Conservation (phyloP, 768 basidiomycete genomes). For the Hygrocybe coccinea region DNA sequence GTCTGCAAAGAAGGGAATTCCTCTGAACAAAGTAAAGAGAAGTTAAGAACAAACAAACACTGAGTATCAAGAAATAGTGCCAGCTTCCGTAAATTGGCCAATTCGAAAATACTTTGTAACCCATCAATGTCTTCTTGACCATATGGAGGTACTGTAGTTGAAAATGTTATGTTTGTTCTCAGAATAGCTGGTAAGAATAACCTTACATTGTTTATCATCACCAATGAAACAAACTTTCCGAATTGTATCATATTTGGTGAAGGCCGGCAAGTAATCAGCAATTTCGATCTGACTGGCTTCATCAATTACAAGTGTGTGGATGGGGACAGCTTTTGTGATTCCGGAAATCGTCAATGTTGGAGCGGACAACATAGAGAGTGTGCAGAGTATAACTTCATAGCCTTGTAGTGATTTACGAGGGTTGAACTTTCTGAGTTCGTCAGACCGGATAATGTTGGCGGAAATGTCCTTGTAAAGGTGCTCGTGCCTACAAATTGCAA, state of each 20-base stretch:
- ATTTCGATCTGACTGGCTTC: constrained; percentile 60
- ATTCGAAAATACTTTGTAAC: constrained; percentile 74
- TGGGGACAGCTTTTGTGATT: constrained; percentile 34
- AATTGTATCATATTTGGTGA: constrained; percentile 38
- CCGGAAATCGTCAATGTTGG: constrained; percentile 21
- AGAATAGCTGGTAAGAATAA: constrained; percentile 5
- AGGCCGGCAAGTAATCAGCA: constrained; percentile 44
- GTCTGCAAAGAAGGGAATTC: constrained; percentile 41
- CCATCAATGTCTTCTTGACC: constrained; percentile 64
- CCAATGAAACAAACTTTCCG: constrained; percentile 61
- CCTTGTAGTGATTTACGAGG: constrained; percentile 26
- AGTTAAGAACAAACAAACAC: constrained; percentile 43
- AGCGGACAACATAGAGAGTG: constrained; percentile 69
- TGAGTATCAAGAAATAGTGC: constrained; percentile 65
- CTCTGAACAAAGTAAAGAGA: constrained; percentile 9
- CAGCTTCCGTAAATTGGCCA: constrained; percentile 49
- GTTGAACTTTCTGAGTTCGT: constrained; percentile 25
- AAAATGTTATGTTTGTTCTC: constrained; percentile 15
- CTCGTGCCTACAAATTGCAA: constrained; percentile 60
- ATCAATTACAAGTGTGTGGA: constrained; percentile 54
- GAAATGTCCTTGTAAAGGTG: constrained; percentile 57
- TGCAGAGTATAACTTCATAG: constrained; percentile 65
- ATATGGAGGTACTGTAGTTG: constrained; percentile 65
- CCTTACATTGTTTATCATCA: constrained; percentile 61
- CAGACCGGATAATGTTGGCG: constrained; percentile 50